Conservation (phyloP, 306 rosid genomes). For the Echinosophora koreensis region DNA sequence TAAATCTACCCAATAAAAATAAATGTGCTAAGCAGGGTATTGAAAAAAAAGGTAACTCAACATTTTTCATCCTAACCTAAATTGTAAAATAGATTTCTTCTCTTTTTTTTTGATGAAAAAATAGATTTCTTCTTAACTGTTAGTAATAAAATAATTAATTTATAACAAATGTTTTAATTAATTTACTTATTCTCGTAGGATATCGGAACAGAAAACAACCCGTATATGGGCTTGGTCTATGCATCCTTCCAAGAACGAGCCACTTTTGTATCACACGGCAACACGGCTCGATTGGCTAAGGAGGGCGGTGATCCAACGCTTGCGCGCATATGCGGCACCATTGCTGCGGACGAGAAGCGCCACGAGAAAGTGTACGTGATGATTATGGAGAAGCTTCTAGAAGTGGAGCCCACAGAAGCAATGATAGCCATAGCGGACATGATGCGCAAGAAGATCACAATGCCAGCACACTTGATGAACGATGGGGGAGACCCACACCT, state of each 20-base stretch:
- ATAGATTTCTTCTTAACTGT: no score
- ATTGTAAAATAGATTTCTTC: no score
- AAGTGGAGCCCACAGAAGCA: conserved; percentile 54
- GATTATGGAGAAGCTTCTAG: conserved; percentile 63
- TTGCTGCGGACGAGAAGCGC: conserved; percentile 67
- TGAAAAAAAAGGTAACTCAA: no score
- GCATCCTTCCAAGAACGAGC: conserved; percentile 68
- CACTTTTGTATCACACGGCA: conserved; percentile 62
- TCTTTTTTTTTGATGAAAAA: no score
- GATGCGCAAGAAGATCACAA: conserved; percentile 63
- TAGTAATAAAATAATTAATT: no score
- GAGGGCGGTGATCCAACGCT: conserved; percentile 57
- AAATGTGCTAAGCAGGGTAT: no score
- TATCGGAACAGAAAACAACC: conserved; percentile 64
- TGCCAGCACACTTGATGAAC: conserved; percentile 62
- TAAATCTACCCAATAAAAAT: no score
- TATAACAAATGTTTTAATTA: no score
- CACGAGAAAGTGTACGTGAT: conserved; percentile 56
- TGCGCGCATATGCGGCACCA: conserved; percentile 58
- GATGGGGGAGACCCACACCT: conserved; percentile 62
- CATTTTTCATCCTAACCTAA: no score
- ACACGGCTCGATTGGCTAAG: conserved; percentile 62
- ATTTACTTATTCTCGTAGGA: conserved; percentile 48
- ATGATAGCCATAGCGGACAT: conserved; percentile 52
- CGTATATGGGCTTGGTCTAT: conserved; percentile 71